phyloP scores from a whole-genome alignment of 345 rosid species.

The Cardiospermum halicacabum region DNA sequence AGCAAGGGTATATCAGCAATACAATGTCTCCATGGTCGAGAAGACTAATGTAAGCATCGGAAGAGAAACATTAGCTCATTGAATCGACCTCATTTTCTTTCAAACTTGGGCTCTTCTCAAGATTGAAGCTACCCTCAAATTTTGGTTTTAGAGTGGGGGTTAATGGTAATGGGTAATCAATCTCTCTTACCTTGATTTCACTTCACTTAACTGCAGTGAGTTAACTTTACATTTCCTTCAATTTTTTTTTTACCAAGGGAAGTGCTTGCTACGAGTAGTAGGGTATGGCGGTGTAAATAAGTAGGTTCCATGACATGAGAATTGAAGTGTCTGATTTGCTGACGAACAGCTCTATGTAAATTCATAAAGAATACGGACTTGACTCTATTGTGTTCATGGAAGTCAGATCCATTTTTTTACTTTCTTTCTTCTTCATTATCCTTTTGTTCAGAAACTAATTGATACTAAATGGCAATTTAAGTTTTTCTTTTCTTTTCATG shows the following conservation, averaged over 20 bases:
- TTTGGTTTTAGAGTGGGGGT: conserved; percentile 16
- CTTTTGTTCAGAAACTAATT: no score
- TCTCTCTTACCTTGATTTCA: conserved; percentile 9
- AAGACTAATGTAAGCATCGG: conserved; percentile 40
- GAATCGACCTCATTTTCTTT: conserved; percentile 11
- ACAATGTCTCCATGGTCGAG: conserved; percentile 52
- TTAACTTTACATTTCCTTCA: conserved; percentile 2
- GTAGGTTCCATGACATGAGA: conserved; percentile 23
- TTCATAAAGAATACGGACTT: conserved; percentile 13
- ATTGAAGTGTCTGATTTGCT: no score
- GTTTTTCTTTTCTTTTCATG: no score
- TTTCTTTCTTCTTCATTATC: no score
- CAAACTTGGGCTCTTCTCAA: conserved; percentile 2
- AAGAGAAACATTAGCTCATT: conserved; percentile 39
- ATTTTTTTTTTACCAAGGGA: conserved; percentile 8
- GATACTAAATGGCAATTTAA: no score
- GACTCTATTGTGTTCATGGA: conserved; percentile 14
- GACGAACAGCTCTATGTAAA: conserved; percentile 33
- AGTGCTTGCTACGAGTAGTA: conserved; percentile 13
- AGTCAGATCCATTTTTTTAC: conserved; percentile 11
- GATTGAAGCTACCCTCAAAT: conserved; percentile 18
- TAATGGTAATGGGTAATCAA: conserved; percentile 8
- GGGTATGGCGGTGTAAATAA: conserved; percentile 32
- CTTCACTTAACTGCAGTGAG: no score
- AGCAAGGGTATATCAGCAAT: conserved; percentile 55